phyloP scores from a whole-genome alignment of 192 early-diverging fungal species.

The Nowakowskiella sp. region DNA sequence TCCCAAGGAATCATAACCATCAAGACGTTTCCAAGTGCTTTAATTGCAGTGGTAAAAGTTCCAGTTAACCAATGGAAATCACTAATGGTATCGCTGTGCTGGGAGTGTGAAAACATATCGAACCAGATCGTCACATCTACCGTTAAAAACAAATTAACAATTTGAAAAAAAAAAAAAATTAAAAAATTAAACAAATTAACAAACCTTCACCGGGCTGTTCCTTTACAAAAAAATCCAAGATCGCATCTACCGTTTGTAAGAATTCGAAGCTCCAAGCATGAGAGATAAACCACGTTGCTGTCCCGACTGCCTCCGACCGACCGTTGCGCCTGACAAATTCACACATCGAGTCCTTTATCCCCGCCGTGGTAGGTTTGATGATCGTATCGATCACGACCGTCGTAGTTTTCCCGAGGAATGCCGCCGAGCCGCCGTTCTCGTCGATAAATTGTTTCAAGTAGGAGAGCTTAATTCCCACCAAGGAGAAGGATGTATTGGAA shows the following conservation, averaged over 20 bases:
- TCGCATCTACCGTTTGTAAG: background rate
- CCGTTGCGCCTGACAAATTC: background rate
- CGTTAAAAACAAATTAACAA: too few species aligned
- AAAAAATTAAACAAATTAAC: too few species aligned
- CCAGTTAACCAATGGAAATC: background rate
- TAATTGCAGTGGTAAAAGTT: background rate
- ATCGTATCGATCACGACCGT: background rate
- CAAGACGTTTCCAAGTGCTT: background rate
- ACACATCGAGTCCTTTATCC: too few species aligned
- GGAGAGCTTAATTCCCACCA: background rate
- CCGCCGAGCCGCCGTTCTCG: background rate
- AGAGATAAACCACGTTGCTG: background rate
- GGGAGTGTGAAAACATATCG: background rate
- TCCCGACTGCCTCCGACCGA: background rate
- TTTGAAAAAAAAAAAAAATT: too few species aligned
- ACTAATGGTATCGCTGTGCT: background rate
- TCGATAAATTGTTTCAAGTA: background rate
- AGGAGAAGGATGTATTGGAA: background rate
- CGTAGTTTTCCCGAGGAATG: background rate
- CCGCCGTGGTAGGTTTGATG: background rate
- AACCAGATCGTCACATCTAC: too few species aligned
- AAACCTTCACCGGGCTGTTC: background rate
- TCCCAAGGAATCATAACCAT: conserved; percentile 2
- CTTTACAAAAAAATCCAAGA: background rate
- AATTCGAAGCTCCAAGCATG: background rate